Percentiles rank a stretch among this genome's conserved stretches.
Conservation (phyloP, 2,329 filamentous ascomycete genomes). For the Sporothrix protearum region DNA sequence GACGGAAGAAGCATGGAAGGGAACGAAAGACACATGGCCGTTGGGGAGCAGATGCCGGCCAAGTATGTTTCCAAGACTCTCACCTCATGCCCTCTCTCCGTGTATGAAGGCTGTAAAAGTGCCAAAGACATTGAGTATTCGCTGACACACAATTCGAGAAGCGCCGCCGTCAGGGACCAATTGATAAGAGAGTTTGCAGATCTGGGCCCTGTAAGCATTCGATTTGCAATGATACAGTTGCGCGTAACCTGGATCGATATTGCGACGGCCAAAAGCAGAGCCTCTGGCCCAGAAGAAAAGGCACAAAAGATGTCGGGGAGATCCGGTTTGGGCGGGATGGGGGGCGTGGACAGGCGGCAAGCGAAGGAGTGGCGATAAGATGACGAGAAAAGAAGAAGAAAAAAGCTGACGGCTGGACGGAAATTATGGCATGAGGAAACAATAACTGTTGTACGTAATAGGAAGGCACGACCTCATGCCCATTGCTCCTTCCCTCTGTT, state of each 20-base stretch:
- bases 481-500: neutral
- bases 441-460: neutral
- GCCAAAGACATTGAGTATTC: neutral
- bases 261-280: neutral
- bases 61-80: neutral
- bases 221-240: neutral
- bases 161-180: neutral
- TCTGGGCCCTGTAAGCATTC: neutral
- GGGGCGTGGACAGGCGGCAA: neutral
- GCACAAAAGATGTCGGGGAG: neutral
- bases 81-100: neutral
- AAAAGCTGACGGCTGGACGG: neutral
- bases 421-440: neutral
- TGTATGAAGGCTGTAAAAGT: neutral
- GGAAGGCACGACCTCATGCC: neutral
- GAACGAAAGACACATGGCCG: neutral
- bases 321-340: neutral
- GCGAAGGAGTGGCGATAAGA: slow-evolving; percentile 1
- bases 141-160: neutral
- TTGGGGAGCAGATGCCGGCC: neutral
- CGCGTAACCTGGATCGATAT: slow-evolving; percentile 10
- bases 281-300: neutral
- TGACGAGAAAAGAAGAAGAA: neutral
- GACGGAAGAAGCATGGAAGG: neutral
- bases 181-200: neutral